phyloP scores from a whole-genome alignment of 2,329 filamentous ascomycete genomes.

The Trichophyton mentagrophytes region DNA sequence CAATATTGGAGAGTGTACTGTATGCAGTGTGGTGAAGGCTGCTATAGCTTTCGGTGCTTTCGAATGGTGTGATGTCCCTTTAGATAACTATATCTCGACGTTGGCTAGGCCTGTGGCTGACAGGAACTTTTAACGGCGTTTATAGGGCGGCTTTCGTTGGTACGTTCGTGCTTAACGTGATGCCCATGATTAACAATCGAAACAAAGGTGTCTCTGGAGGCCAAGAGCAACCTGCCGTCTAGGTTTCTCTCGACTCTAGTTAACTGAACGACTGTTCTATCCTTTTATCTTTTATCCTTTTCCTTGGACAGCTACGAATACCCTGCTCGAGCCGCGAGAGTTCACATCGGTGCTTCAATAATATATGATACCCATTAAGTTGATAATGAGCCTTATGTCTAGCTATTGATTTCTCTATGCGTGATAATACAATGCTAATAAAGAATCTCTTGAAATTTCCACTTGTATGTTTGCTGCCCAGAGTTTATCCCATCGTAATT shows the following conservation, averaged over 20 bases:
- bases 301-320: not conserved
- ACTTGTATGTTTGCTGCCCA: not conserved
- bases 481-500: not conserved
- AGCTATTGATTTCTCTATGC: not conserved
- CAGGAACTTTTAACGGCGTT: no score
- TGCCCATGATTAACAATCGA: conserved; percentile 9
- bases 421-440: not conserved
- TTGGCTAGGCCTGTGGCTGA: no score
- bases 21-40: conserved; percentile 48
- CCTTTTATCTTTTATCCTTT: not conserved
- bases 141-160: conserved; percentile 31
- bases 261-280: not conserved
- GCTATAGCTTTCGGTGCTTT: conserved; percentile 37
- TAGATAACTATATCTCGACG: not conserved
- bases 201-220: conserved; percentile 3
- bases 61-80: conserved; percentile 30
- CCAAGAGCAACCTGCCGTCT: conserved; percentile 4
- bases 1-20: conserved; percentile 41
- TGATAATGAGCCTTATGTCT: not conserved
- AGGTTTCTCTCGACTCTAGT: not conserved
- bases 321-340: no score
- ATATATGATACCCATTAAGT: conserved; percentile 1
- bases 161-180: conserved; percentile 8
- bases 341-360: not conserved
- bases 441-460: not conserved